These are phyloP conservation scores for Nepenthes alata DNA, from an alignment of 179 eudicot species.

Conservation along the genomic window DNA sequence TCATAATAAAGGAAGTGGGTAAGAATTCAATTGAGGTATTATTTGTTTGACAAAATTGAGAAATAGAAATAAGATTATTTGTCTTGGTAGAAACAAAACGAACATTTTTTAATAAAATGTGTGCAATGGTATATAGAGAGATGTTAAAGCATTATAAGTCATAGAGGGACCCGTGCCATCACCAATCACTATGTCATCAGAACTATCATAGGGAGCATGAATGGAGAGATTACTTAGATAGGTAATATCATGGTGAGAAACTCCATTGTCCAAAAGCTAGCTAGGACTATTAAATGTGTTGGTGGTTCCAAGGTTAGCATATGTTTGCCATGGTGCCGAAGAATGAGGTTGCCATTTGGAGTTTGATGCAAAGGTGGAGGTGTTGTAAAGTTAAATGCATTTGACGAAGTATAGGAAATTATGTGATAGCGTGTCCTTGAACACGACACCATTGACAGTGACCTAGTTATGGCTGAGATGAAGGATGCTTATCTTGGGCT, in stretches of 20 bases:
- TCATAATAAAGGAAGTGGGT: slow-evolving; percentile 3
- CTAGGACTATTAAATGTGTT: no score
- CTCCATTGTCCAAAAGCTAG: slow-evolving; percentile 8
- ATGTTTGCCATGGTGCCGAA: no score
- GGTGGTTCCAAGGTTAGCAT: no score
- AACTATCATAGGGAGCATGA: slow-evolving; percentile 7
- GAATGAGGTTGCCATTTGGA: no score
- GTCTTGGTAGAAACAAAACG: slow-evolving; percentile 3
- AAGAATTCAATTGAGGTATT: neutral
- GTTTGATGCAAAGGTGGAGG: no score
- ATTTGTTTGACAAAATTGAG: slow-evolving; percentile 5
- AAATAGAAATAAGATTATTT: slow-evolving; percentile 4
- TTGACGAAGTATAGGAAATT: no score
- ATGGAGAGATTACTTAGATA: slow-evolving; percentile 2
- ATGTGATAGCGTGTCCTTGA: no score
- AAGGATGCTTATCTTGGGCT: no score
- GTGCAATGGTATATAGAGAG: neutral
- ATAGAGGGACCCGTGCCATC: slow-evolving; percentile 3
- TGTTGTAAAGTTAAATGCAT: no score
- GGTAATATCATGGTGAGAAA: slow-evolving; percentile 4
- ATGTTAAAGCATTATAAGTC: neutral
- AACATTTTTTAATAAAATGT: neutral
- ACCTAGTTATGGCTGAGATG: no score
- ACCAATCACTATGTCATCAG: slow-evolving; percentile 8
- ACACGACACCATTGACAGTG: no score